Evolutionary conservation across 2,329 filamentous ascomycete genomes (phyloP), one percentile per base, ranked within the genome.

Genomic region (Cladosporium sp.): DNA sequence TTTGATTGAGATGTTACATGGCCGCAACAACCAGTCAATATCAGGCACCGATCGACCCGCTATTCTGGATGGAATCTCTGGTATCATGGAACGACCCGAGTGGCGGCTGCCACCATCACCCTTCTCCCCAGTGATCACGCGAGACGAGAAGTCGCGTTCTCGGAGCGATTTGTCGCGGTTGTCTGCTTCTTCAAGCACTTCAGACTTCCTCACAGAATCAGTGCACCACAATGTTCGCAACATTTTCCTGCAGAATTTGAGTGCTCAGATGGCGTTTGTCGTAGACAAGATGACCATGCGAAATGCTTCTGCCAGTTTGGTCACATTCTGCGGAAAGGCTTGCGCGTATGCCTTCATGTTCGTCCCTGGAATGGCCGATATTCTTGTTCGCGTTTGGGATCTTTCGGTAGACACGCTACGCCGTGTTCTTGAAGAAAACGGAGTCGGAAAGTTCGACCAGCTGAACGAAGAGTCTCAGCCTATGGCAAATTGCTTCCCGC

Each of bases 301-400:
- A 58, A 90, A 92, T 72, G 87, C 88, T 11, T 85, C 87, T 46
- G 86, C 87, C 49, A 83, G 82, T 69, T 69, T 82, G 28, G 91
- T 97, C 66, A 90, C 90, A 33, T 97, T 97, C 75, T 92, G 91
- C 63, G 93, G 92, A 67, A 96, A 95, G 78, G 91, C 92, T 4
- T 94, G 91, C 73, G 93, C 93, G 1, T 97, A 96, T 77, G 93
- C 92, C 33, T 97, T 96, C 78, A 95, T 94, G 79, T 97, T 96
- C 73, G 93, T 91, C 31, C 92, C 92, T 0, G 92, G 92, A 5
- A 86, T 96, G 64, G 90, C 92, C 8, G 92, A 96, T 73, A 86
- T 96, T 60, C 82, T 97, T 58, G 86, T 94, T 29, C 87, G 92
- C 18, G 81, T 97, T 5, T 97, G 93, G 93, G 87, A 86, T 44